Evolutionary conservation across 2,329 filamentous ascomycete species (phyloP), one percentile per base, ranked within the genome.

Genomic region (Thermothelomyces thermophilus): DNA sequence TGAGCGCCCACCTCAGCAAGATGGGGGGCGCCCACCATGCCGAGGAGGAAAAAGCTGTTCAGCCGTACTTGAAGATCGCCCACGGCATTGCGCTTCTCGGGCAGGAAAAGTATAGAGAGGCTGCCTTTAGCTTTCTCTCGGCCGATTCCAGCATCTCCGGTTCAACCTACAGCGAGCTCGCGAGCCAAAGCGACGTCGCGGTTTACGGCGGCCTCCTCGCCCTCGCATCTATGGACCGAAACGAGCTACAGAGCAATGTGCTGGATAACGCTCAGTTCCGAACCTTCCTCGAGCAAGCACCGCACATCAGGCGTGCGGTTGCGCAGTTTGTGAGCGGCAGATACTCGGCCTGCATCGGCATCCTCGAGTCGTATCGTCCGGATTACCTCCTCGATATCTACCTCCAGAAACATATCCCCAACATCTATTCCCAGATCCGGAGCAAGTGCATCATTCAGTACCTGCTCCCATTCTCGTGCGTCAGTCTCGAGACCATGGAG

Each of bases 361-460:
- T 91, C 31, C 77, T 98, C 0, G 87, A 93, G 61, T 78, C 82
- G 5, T 91, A 93, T 66, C 83, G 83, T 43, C 72, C 82, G 31
- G 93, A 98, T 67, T 97, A 93, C 65, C 75, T 90, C n/a, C 80
- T 97, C 5, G 93, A 98, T 63, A 73, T 95, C 17, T 85, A 95
- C 65, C 77, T 98, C 6, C 83, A 87, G 52, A 80, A 76, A 54
- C 87, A 95, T 57, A 73, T 96, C 16, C 63, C 76, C 33, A 69
- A 72, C 1, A 73, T 98, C 17, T 93, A 90, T 69, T 73, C 77
- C 10, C 72, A 74, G 41, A 90, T 98, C 58, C 82, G 93, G 51
- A 86, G 79, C 62, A 96, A 96, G 71, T 91, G 90, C 62, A 96
- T 98, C 52, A 80, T 90, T 20, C 88, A 95, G 63, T 97, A 96